Percentiles rank a stretch among this genome's conserved stretches.
Conservation (phyloP, 768 basidiomycete genomes). For the Epithele typhae region DNA sequence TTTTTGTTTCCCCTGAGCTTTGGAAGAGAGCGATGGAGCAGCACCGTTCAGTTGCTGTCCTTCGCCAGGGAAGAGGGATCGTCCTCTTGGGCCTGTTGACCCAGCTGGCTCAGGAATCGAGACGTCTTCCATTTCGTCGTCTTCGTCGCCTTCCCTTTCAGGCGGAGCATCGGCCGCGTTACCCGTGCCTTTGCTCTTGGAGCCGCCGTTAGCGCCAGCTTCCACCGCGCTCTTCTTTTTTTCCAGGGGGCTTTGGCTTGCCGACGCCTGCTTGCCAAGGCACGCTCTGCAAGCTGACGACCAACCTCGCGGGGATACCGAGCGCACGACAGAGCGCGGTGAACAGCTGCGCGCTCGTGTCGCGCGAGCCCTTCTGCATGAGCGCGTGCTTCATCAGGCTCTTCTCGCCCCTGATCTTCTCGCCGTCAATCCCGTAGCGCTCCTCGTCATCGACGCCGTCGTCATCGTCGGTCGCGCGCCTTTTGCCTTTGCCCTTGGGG, state of each 20-base stretch:
- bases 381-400: conserved; percentile 93
- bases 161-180: conserved; percentile 3
- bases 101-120: conserved; percentile 18
- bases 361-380: conserved; percentile 74
- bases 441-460: conserved; percentile 33
- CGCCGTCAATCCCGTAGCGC: conserved; percentile 40
- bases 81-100: conserved; percentile 19
- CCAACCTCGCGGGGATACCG: conserved; percentile 80
- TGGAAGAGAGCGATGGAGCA: conserved; percentile 27
- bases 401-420: conserved; percentile 70
- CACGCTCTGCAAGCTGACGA: conserved; percentile 87
- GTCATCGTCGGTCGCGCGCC: conserved; percentile 32
- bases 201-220: conserved; percentile 7
- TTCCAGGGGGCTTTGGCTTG: conserved; percentile 45
- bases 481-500: conserved; percentile 27
- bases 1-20: conserved; percentile 55
- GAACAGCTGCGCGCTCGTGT: conserved; percentile 87
- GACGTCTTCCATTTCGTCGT: conserved; percentile 36
- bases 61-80: conserved; percentile 29
- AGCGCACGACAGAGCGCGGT: conserved; percentile 85
- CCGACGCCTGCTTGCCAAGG: conserved; percentile 78
- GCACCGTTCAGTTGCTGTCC: conserved; percentile 38
- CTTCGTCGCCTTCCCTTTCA: conserved; percentile 22
- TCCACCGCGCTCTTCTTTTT: conserved; percentile 26
- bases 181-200: conserved; percentile 31